These are phyloP conservation scores for Kalanchoe fedtschenkoi DNA, from an alignment of 164 flowering plant species.

Conservation along the genomic window DNA sequence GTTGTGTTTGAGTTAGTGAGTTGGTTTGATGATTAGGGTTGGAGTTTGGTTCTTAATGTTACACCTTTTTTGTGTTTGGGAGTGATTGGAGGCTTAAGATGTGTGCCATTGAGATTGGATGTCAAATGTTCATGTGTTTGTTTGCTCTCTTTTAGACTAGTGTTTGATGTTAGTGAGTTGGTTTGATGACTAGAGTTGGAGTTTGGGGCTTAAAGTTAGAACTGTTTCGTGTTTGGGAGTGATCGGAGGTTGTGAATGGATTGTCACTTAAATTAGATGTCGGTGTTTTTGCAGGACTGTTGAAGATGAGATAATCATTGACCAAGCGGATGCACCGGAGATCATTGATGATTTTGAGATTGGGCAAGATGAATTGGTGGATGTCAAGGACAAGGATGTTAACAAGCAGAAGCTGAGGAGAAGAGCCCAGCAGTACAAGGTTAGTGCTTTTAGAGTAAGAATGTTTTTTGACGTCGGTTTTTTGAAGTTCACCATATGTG, in stretches of 20 bases:
- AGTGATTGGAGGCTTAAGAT: not conserved
- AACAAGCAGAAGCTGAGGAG: constrained; percentile 81
- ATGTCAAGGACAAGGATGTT: constrained; percentile 78
- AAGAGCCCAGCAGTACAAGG: constrained; percentile 71
- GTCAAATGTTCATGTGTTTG: not conserved
- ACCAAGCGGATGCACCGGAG: constrained; percentile 75
- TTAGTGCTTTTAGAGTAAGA: constrained; percentile 13
- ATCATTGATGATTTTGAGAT: constrained; percentile 90
- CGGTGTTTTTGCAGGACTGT: constrained; percentile 42
- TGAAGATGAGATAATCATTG: constrained; percentile 86
- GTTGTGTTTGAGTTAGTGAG: not conserved
- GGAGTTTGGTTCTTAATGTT: not conserved
- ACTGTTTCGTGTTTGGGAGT: not conserved
- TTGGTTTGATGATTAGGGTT: not conserved
- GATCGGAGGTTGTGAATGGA: not conserved
- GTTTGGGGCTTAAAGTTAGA: not conserved
- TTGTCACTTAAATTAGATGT: too few relatives aligned
- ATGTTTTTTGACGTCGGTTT: not conserved
- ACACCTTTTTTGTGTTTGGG: not conserved
- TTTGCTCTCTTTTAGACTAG: not conserved
- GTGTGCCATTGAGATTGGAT: not conserved
- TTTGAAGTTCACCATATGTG: not conserved
- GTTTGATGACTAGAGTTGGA: not conserved
- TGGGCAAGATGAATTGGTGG: constrained; percentile 76
- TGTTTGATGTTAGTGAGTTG: not conserved